Conservation (phyloP, 352 stramenopile species). For the Globisporangium perplexum region DNA sequence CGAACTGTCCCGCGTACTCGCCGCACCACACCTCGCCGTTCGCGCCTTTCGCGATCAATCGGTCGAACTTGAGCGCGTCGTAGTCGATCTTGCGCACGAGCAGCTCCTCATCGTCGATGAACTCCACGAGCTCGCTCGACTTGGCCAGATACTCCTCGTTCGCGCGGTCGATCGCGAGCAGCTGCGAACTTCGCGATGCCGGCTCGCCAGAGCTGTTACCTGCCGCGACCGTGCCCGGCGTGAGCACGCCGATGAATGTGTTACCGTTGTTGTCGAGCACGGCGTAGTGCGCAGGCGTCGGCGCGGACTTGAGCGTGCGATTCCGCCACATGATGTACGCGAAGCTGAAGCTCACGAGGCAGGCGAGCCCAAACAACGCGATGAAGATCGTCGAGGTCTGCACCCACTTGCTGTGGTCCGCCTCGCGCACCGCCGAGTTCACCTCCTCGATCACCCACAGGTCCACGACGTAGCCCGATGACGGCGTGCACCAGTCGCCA, state of each 20-base stretch:
- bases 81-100: constrained; percentile 43
- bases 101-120: constrained; percentile 38
- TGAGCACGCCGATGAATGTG: not conserved
- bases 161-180: constrained; percentile 3
- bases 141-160: constrained; percentile 10
- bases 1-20: constrained; percentile 25
- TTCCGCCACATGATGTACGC: constrained; percentile 4
- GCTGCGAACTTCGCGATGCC: constrained; percentile 5
- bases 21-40: constrained; percentile 62
- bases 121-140: constrained; percentile 29
- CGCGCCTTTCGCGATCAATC: constrained; percentile 35
- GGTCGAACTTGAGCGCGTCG: constrained; percentile 28
- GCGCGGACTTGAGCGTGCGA: not conserved
- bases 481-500: constrained; percentile 32
- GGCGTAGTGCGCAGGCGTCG: constrained; percentile 5
- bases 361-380: constrained; percentile 9
- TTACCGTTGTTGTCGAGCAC: constrained; percentile 1
- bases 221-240: not conserved
- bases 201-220: constrained; percentile 1
- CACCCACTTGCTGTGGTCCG: constrained; percentile 8
- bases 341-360: constrained; percentile 9
- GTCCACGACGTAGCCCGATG: constrained; percentile 21
- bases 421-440: not conserved
- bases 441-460: constrained; percentile 27
- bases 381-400: constrained; percentile 13